Evolutionary conservation across 129 eudicot species (phyloP), one percentile per base, ranked within the genome.

Genomic region (Apium graveolens): DNA sequence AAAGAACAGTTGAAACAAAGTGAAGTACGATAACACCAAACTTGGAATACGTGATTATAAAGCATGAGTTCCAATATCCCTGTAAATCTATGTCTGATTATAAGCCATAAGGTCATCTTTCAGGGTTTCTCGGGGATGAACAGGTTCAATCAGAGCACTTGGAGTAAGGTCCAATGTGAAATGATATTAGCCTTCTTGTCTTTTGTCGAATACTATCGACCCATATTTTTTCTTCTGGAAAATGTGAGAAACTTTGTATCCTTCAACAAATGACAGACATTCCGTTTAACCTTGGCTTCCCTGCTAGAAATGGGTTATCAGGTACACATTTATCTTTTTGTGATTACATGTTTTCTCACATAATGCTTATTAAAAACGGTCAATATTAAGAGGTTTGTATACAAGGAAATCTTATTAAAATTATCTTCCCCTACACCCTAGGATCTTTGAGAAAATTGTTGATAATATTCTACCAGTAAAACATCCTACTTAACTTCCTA

Each of bases 81-180:
- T 39, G 7, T 39, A 8, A 39, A 39, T 8, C 42, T 39, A 6
- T 39, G 42, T 39, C 42, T n/a, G n/a, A n/a, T n/a, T n/a, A n/a
- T n/a, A n/a, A n/a, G 7, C 7, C 42, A 39, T 39, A 5, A 63
- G 68, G 34, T 78, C 34, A 2, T 63, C 70, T 81, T 85, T 75
- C 81, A 90, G 96, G 96, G 96, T 31, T 90, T 90, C 60, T 90
- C n/a, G n/a, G n/a, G n/a, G n/a, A n/a, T n/a, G n/a, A n/a, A n/a
- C n/a, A n/a, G n/a, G n/a, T n/a, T n/a, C n/a, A n/a, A n/a, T n/a
- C n/a, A n/a, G n/a, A n/a, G n/a, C n/a, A n/a, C n/a, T n/a, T n/a
- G n/a, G n/a, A n/a, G n/a, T n/a, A n/a, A n/a, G n/a, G n/a, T n/a
- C n/a, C n/a, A n/a, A n/a, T n/a, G n/a, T n/a, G n/a, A 87, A 80